phyloP scores from a whole-genome alignment of 2,329 filamentous ascomycete species.

The Thermoascus crustaceus region DNA sequence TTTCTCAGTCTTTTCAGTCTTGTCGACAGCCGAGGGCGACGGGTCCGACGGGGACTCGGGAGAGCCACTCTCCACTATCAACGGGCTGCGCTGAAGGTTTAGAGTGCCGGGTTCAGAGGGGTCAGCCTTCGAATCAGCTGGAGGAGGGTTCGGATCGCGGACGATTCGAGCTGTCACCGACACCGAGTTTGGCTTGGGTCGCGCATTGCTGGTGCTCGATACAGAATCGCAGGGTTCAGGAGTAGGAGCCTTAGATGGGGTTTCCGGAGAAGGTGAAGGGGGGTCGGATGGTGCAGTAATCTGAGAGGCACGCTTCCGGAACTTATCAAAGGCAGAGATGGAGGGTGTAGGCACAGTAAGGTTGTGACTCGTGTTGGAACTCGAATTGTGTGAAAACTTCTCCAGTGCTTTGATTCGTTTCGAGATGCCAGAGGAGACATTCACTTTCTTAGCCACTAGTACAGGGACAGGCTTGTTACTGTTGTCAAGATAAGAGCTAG shows the following conservation, averaged over 20 bases:
- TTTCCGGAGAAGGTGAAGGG: conserved; percentile 18
- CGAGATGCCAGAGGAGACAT: conserved; percentile 83
- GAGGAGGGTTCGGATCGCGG: conserved; percentile 48
- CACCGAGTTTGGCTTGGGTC: conserved; percentile 56
- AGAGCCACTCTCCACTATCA: conserved; percentile 60
- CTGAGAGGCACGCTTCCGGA: conserved; percentile 35
- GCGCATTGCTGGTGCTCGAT: conserved; percentile 15
- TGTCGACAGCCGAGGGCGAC: conserved; percentile 13
- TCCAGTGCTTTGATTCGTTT: conserved; percentile 90
- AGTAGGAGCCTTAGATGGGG: conserved; percentile 23
- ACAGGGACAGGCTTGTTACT: conserved; percentile 31
- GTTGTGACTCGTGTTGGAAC: conserved; percentile 21
- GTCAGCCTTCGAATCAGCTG: conserved; percentile 19
- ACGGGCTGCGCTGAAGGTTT: conserved; percentile 46
- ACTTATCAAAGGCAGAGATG: conserved; percentile 50
- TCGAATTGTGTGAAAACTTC: conserved; percentile 54
- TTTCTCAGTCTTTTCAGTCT: too few species aligned
- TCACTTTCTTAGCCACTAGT: conserved; percentile 62
- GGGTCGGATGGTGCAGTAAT: conserved; percentile 20
- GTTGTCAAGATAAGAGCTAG: conserved; percentile 26
- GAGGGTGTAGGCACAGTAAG: conserved; percentile 41
- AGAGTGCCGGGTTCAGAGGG: conserved; percentile 25
- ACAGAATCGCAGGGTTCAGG: conserved; percentile 22
- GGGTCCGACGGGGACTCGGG: conserved; percentile 21
- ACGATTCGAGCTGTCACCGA: conserved; percentile 82